Evolutionary conservation across 805 yeast genomes (phyloP), one percentile per base, ranked within the genome.

Genomic region (Myxozyma udenii): DNA sequence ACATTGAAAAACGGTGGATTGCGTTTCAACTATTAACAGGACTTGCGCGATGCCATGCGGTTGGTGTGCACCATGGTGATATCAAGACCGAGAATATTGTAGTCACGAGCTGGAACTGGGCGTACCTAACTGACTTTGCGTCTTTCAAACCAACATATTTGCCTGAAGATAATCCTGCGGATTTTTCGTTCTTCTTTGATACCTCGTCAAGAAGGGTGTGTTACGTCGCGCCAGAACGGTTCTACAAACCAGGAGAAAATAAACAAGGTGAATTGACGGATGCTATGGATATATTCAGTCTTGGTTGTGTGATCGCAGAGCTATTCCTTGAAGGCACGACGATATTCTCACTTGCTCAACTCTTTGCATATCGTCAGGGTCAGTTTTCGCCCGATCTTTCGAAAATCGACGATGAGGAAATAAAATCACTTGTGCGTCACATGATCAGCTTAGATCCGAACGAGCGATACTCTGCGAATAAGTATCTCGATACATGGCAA

Each of bases 141-240:
- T 74, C 80, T 0, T 79, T 84, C 64, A 93, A 93, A 68, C 98
- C 98, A 0, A 80, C 80, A 0, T 81, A 76, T 61, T 69, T 93
- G 28, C 97, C 98, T 0, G 96, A 87, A 58, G 93, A 89, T 60
- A 91, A 93, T 63, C 97, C 98, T 0, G 85, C 90, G 11, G 91
- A 85, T 56, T 93, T 86, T 62, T 81, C 93, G 0, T 93, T 91
- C 64, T 93, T 84, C 68, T 93, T 90, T 65, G 98, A 93, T 69
- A 87, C 91, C 2, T 85, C 95, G 1, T 87, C 81, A 64, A 74
- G 97, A 58, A 76, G 96, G 62, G 78, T 81, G 1, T 93, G 98
- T 68, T 91, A 91, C 67, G 68, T 93, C 39, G 98, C 98, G 0
- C 98, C 98, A 0, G 98, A 93, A 66, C 72, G 98, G 58, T 91